Base-by-base conservation (phyloP, 2,329 filamentous ascomycete species). In the Nemania sp. region DNA sequence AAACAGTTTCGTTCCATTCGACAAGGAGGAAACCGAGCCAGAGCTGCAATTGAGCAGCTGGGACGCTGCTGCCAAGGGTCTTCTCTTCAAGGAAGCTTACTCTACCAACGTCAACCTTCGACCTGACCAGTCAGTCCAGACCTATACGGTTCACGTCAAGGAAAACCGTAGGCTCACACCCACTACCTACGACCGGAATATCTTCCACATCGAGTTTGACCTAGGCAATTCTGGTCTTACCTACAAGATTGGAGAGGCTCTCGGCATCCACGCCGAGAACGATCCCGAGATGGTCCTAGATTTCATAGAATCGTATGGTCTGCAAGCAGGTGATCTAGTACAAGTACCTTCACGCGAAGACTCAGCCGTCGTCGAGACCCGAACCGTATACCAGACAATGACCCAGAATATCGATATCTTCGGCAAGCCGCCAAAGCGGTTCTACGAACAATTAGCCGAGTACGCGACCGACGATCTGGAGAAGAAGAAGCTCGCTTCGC, bases 141-240 rank as follows among this genome's bases (percentile, higher is more conserved):
- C 93, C 2, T 86, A 83, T 66, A 90, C 91, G 36, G 88, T 97
- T 49, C 88, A 86, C 49, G 92, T 99, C 73, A 91, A 95, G 78
- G 94, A 97, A 78, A 97, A 96, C 77, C 90, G 94, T 58, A 86
- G 94, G 60, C 82, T 99, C 50, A 99, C 94, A 0, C 94, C 94
- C 3, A 67, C 75, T 20, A 88, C 86, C 26, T 99, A 99, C 70
- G 92, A 97, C 73, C 91, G 94, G 65, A 97, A 99, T 80, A 97
- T 99, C 74, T 99, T 99, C 87, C 94, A 99, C 77, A 97, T 99
- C 59, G 94, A 99, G 75, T 99, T 99, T 67, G 94, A 97, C 69
- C 84, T 99, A 20, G 93, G 93, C 56, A 76, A 87, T 66, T 96
- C 93, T 28, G 93, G 92, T 33, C 84, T 99, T 61, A 96, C 84